Conservation (phyloP, 2,329 filamentous ascomycete genomes). For the Fusarium scirpi region DNA sequence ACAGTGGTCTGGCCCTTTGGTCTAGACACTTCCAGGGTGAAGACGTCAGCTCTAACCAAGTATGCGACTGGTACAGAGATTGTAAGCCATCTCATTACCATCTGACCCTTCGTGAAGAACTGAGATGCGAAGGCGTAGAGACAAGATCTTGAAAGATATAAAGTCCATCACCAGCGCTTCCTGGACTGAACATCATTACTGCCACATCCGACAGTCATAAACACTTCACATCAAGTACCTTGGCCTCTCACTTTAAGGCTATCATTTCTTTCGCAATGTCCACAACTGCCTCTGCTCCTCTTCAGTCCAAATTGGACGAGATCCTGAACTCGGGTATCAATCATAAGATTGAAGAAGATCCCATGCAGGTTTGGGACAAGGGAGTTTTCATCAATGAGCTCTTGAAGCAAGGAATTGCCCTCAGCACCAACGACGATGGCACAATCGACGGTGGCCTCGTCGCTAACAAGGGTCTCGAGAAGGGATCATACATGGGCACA, state of each 20-base stretch:
- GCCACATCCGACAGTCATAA: neutral
- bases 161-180: neutral
- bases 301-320: slow-evolving; percentile 9
- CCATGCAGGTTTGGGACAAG: slow-evolving; percentile 25
- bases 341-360: slow-evolving; percentile 8
- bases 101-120: too few species aligned
- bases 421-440: slow-evolving; percentile 13
- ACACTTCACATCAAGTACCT: neutral
- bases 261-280: neutral
- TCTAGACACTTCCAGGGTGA: neutral
- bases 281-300: neutral
- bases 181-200: neutral
- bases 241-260: neutral
- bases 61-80: neutral
- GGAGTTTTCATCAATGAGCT: slow-evolving; percentile 35
- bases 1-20: neutral
- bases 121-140: neutral
- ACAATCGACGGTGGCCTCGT: slow-evolving; percentile 3
- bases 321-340: slow-evolving; percentile 25
- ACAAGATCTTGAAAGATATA: neutral
- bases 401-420: slow-evolving; percentile 12
- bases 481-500: slow-evolving; percentile 24
- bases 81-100: neutral
- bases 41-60: neutral
- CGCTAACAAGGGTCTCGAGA: slow-evolving; percentile 3